These are phyloP conservation scores for Cercospora sp. DNA, from an alignment of 2,329 filamentous ascomycete species.

Conservation along the genomic window DNA sequence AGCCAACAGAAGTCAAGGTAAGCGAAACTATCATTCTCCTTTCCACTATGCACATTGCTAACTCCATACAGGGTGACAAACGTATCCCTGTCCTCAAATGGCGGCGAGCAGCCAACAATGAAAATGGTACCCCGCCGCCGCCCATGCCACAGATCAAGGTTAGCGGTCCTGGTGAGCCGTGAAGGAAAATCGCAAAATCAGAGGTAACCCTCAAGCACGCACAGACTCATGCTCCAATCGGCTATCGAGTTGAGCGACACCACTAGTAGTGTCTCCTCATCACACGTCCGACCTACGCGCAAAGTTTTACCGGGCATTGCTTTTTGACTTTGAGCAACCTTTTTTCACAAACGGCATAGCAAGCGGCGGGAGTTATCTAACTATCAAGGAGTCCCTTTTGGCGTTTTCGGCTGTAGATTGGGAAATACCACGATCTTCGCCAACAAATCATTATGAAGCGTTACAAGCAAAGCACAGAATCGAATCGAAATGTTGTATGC, in stretches of 20 bases:
- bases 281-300: neutral
- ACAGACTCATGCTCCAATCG: slow-evolving; percentile 9
- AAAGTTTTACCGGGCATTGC: neutral
- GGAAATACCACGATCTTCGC: neutral
- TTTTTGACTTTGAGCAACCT: neutral
- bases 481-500: neutral
- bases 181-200: slow-evolving; percentile 13
- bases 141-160: slow-evolving; percentile 44
- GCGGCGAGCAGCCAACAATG: slow-evolving; percentile 39
- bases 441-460: neutral
- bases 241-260: slow-evolving; percentile 12
- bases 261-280: neutral
- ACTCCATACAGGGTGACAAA: slow-evolving; percentile 38
- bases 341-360: neutral
- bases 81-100: slow-evolving; percentile 42
- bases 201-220: slow-evolving; percentile 8
- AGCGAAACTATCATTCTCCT: neutral
- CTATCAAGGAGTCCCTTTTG: too few relatives aligned
- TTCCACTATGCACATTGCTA: neutral
- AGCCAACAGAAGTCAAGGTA: slow-evolving; percentile 44
- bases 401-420: neutral
- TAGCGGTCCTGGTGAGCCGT: slow-evolving; percentile 43
- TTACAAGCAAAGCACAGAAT: neutral
- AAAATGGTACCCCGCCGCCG: slow-evolving; percentile 36
- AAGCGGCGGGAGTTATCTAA: neutral